Conservation (phyloP, 176 grass and related monocot genomes). For the Panicum miliaceum region DNA sequence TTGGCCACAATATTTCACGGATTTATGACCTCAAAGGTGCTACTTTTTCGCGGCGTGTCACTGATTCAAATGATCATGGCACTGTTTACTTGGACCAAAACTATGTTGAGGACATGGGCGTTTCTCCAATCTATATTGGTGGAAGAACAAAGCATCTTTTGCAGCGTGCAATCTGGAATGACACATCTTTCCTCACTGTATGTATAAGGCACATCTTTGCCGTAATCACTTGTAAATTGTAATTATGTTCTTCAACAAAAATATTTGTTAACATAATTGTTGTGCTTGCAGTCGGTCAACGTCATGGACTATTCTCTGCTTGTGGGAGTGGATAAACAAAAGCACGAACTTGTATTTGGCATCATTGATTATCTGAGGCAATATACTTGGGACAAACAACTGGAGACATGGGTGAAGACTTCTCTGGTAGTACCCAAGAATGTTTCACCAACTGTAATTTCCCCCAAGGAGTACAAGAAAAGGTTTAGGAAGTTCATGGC, state of each 20-base stretch:
- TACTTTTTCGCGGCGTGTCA: conserved; percentile 56
- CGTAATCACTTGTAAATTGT: conserved; percentile 25
- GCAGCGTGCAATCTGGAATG: conserved; percentile 98
- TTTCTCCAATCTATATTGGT: conserved; percentile 92
- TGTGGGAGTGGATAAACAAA: conserved; percentile 81
- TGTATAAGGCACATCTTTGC: conserved; percentile 48
- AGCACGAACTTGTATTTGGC: conserved; percentile 86
- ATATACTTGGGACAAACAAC: conserved; percentile 96
- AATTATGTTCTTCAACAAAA: conserved; percentile 42
- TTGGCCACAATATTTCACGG: conserved; percentile 75
- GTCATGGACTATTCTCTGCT: conserved; percentile 98
- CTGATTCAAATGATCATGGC: conserved; percentile 53
- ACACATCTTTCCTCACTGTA: conserved; percentile 95
- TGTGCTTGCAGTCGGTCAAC: conserved; percentile 73
- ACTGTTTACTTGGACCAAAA: conserved; percentile 92
- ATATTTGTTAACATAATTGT: conserved; percentile 36
- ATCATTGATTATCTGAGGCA: conserved; percentile 95
- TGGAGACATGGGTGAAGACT: conserved; percentile 90
- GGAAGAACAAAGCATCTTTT: conserved; percentile 91
- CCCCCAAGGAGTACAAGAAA: conserved; percentile 90
- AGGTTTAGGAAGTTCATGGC: conserved; percentile 88
- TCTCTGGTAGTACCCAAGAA: conserved; percentile 89
- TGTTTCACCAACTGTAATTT: conserved; percentile 74
- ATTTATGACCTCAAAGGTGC: conserved; percentile 92
- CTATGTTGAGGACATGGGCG: conserved; percentile 77